Evolutionary conservation across 2,329 filamentous ascomycete species (phyloP).

Genomic region (Hymenotorrendiella dingleyae): DNA sequence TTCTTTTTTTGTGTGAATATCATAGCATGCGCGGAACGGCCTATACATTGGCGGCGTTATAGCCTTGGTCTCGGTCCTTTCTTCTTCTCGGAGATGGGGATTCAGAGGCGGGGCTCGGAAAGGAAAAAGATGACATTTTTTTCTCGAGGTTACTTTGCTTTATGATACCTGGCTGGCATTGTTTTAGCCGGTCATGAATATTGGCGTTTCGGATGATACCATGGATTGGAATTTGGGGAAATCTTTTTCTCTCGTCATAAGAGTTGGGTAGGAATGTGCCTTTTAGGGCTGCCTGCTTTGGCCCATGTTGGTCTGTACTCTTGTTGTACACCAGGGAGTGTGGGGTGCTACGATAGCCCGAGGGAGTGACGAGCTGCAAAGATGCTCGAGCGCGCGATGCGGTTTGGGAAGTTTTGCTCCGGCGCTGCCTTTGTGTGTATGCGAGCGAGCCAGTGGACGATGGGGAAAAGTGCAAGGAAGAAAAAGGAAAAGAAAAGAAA

Average conservation of each 20-base stretch:
- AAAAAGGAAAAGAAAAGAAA: not conserved
- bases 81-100: conserved; percentile 4
- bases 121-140: conserved; percentile 17
- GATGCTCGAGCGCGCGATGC: not conserved
- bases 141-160: conserved; percentile 9
- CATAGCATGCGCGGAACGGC: conserved; percentile 19
- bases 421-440: no score
- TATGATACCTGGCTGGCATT: conserved; percentile 15
- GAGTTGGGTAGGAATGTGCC: not conserved
- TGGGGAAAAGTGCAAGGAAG: not conserved
- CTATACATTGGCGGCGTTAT: conserved; percentile 24
- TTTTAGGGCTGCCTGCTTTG: conserved; percentile 1
- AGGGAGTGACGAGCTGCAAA: not conserved
- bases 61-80: conserved; percentile 4
- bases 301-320: no score
- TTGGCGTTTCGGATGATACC: conserved; percentile 29
- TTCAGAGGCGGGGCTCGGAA: conserved; percentile 12
- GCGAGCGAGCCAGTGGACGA: not conserved
- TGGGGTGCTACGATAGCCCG: conserved; percentile 4
- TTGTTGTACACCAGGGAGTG: conserved; percentile 8
- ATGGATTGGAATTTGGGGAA: conserved; percentile 16
- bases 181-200: conserved; percentile 9
- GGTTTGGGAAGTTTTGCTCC: no score
- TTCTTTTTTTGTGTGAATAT: conserved; percentile 12
- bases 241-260: conserved; percentile 12